Evolutionary conservation across 2,329 filamentous ascomycete species (phyloP), one percentile per base, ranked within the genome.

Genomic region (Coniochaeta sp.): DNA sequence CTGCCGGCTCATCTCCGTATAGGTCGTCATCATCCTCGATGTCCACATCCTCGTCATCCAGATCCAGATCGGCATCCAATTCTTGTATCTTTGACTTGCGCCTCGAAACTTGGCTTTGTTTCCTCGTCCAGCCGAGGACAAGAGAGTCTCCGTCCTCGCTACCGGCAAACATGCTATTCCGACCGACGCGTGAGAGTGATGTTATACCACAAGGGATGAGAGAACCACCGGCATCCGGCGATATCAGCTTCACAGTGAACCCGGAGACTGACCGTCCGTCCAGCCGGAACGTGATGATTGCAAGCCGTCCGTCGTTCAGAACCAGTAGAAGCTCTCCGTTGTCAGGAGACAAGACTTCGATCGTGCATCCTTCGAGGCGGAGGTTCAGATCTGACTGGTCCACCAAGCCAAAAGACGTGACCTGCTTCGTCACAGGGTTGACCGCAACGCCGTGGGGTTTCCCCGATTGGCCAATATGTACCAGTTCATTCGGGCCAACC

Each of bases 391-490:
- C 85, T 0, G 91, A 90, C 73, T 97, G 93, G 71, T 99, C 95
- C 5, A 85, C 83, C 71, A 99, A 86, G 57, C 88, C 85, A 68
- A 97, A 98, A 0, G 89, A 84, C 2, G 93, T 96, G 64, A 86
- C 85, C 62, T 90, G 85, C 71, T 88, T 91, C 4, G 93, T 89
- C 75, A 96, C 96, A 36, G 91, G 84, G 69, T 99, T 99, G 64
- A 99, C 90, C 4, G 89, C 93, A 61, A 98, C 89, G 2, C 92
- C 93, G 68, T 91, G 96, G 14, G 92, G 85, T 73, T 96, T 97
- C 32, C 95, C 95, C 12, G 91, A 91, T 78, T 99, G 95, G 70
- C 98, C 93, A 65, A 99, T 87, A 72, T 99, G 95, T 62, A 99
- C 90, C 63, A 99, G 75, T 70, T 97, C 92, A 70, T 99, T 98